Base-by-base conservation (phyloP, 352 stramenopile genomes). In the Pythium biforme region DNA sequence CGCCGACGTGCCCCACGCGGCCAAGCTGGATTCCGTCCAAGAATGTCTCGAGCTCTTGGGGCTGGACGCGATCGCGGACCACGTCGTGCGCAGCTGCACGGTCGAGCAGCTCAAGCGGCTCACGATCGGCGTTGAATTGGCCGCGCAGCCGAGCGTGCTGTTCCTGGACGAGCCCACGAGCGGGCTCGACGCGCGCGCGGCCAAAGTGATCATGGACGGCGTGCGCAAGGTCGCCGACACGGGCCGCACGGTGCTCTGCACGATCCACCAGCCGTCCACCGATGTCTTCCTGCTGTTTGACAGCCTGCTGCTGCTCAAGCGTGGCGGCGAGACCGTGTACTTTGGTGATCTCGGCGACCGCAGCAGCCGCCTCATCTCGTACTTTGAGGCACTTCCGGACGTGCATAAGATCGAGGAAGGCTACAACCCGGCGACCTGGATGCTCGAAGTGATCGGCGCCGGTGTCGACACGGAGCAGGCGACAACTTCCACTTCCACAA, bases 131-230 rank as follows among this genome's bases (percentile, higher is more conserved):
- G 88, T 98, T 9, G 95, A 98, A 61, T 75, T 98, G 31, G 89
- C 95, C 8, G 86, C 83, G 3, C 88, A 94, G 37, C 81, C 92
- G 9, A 88, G 78, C 31, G 73, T 97, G 40, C 55, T 98, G 9
- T 97, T 98, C 68, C 56, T 92, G 4, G 92, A 98, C 62, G 89
- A 97, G 58, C 90, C 89, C 4, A 98, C 88, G 20, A 94, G 76
- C 37, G 94, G 92, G 26, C 66, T 98, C 4, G 94, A 98, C 62
- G 83, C 83, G 7, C 90, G 81, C 33, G 83, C 76, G 6, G 92
- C 94, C 25, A 86, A 96, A 40, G 69, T 92, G 41, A 74, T 98
- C 33, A 92, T 97, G 66, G 77, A 96, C 23, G 77, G 92, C 1
- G 76, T 97, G 14, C 89, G 93, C 58, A 92, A 95, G 46, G 81